Evolutionary conservation across 805 yeast species (phyloP).

Genomic region (Metschnikowia arizonensis): DNA sequence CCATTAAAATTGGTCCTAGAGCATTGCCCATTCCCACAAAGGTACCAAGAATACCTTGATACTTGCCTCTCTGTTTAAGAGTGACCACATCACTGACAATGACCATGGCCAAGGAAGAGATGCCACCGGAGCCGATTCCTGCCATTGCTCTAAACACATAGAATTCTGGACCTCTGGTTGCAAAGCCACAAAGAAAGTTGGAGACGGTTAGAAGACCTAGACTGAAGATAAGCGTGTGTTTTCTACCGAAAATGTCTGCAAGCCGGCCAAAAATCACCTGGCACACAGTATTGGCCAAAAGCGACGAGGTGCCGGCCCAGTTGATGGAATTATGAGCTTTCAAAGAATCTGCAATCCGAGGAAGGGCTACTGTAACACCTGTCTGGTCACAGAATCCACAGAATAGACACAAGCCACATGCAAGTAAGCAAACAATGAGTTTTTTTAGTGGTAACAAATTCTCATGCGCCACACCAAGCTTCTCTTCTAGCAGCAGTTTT

Average conservation of each 20-base stretch:
- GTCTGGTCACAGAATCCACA: constrained; percentile 49
- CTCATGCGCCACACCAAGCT: constrained; percentile 40
- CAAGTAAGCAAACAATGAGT: constrained; percentile 34
- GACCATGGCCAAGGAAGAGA: constrained; percentile 47
- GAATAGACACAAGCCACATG: constrained; percentile 37
- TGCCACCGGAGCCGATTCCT: constrained; percentile 59
- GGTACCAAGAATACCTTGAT: constrained; percentile 51
- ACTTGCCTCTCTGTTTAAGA: constrained; percentile 48
- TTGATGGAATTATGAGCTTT: constrained; percentile 46
- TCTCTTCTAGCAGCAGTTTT: constrained; percentile 19
- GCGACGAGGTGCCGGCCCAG: constrained; percentile 73
- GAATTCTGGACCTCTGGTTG: constrained; percentile 41
- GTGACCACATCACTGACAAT: constrained; percentile 55
- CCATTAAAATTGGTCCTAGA: constrained; percentile 54
- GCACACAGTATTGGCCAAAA: constrained; percentile 66
- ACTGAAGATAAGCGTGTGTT: constrained; percentile 40
- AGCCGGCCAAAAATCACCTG: constrained; percentile 72
- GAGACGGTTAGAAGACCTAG: constrained; percentile 44
- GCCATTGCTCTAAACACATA: constrained; percentile 51
- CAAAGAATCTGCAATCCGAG: constrained; percentile 46
- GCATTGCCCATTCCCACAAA: constrained; percentile 50
- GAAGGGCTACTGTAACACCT: constrained; percentile 45
- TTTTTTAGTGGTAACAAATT: constrained; percentile 37
- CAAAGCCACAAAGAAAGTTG: constrained; percentile 42
- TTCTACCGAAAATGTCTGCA: constrained; percentile 61